Conservation (phyloP, 345 rosid species). For the Salix purpurea region DNA sequence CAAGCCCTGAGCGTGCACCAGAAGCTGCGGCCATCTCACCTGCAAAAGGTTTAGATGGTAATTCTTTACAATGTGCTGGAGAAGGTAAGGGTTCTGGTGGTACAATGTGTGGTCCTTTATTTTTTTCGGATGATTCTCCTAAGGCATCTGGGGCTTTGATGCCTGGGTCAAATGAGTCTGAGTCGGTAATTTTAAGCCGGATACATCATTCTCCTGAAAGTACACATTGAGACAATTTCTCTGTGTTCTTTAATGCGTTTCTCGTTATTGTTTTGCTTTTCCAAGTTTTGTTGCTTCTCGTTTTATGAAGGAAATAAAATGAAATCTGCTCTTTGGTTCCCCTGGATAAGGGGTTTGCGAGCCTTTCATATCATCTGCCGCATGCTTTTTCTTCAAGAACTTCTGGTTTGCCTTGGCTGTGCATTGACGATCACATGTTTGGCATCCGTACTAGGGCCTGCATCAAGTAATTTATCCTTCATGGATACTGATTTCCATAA, state of each 20-base stretch:
- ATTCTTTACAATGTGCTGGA: conserved; percentile 4
- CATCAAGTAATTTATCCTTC: neutral
- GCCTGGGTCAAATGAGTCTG: conserved; percentile 69
- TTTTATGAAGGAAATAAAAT: conserved; percentile 39
- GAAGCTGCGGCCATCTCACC: neutral
- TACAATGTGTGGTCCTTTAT: conserved; percentile 33
- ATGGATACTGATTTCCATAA: neutral
- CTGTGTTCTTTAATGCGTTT: conserved; percentile 33
- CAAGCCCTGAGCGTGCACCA: conserved; percentile 7
- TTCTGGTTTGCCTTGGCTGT: neutral
- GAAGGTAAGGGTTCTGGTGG: conserved; percentile 26
- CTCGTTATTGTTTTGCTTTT: conserved; percentile 17
- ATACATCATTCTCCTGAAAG: conserved; percentile 95
- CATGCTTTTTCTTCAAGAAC: neutral
- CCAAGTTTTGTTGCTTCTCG: conserved; percentile 16
- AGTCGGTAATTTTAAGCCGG: conserved; percentile 79
- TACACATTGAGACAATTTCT: conserved; percentile 88
- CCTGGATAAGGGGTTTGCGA: conserved; percentile 1
- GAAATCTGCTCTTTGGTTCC: conserved; percentile 23
- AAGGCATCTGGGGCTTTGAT: conserved; percentile 37
- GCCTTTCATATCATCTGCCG: neutral
- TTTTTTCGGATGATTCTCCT: conserved; percentile 37
- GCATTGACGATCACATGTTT: neutral
- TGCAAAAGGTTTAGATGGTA: conserved; percentile 15
- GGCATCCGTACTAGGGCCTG: neutral